phyloP scores from a whole-genome alignment of 805 yeast species.

The Debaryomyces maramus region DNA sequence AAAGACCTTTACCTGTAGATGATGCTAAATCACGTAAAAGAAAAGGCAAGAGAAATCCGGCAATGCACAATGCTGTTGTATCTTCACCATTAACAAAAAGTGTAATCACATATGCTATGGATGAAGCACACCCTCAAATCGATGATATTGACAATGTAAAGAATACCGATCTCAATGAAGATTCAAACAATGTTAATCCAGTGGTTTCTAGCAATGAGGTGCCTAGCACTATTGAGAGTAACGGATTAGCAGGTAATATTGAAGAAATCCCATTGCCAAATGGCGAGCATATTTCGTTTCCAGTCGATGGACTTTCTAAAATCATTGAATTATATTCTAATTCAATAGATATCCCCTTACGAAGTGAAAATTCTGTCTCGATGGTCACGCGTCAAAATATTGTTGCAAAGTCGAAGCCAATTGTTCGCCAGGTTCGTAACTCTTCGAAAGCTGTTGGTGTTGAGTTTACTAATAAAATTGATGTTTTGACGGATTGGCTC shows the following conservation, averaged over 20 bases:
- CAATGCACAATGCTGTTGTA: constrained; percentile 11
- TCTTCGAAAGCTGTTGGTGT: constrained; percentile 25
- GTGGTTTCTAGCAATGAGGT: background rate
- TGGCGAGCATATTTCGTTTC: constrained; percentile 19
- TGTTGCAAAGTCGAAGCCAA: constrained; percentile 23
- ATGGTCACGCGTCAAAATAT: constrained; percentile 19
- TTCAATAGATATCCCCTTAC: constrained; percentile 11
- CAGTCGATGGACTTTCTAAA: constrained; percentile 20
- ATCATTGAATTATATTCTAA: constrained; percentile 9
- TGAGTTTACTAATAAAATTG: constrained; percentile 27
- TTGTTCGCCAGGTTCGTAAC: constrained; percentile 28
- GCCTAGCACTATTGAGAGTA: background rate
- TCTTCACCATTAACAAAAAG: constrained; percentile 15
- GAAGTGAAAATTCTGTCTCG: constrained; percentile 18
- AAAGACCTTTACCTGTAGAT: constrained; percentile 2
- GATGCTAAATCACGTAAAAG: constrained; percentile 9
- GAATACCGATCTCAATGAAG: background rate
- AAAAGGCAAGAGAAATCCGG: constrained; percentile 12
- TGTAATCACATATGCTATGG: constrained; percentile 4
- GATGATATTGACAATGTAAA: background rate
- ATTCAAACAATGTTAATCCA: background rate
- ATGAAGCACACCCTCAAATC: background rate
- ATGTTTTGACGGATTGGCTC: constrained; percentile 30
- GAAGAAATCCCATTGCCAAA: constrained; percentile 6
- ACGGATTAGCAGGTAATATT: background rate